Evolutionary conservation across 2,329 filamentous ascomycete genomes (phyloP), one percentile per base, ranked within the genome.

Genomic region (Microcyclosporella mali): DNA sequence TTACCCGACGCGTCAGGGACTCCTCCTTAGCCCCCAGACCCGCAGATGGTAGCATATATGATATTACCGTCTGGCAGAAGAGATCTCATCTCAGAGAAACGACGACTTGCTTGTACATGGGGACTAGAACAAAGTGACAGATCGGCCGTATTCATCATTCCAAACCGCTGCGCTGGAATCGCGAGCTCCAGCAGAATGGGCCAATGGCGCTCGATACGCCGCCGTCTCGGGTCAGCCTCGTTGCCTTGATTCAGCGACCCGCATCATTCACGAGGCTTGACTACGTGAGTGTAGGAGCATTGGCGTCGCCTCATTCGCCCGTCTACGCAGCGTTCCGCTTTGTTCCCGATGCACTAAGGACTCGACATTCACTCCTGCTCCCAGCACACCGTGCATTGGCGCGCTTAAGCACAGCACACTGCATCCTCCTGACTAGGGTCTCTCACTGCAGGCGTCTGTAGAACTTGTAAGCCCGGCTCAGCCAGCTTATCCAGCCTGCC

Each of bases 371-470:
- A 37, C 25, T 40, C 35, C 39, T 35, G 34, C n/a, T 49, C 45
- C 46, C 47, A 45, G 49, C 35, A 17, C 25, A 18, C 36, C 29
- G 46, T 52, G 49, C 49, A 52, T 52, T 50, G 49, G 47, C 43
- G 36, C 44, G 41, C 39, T 17, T 37, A 35, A 40, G 11, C 29
- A 33, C 41, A 4, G 30, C 41, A 44, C 30, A 37, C 37, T 43
- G 36, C 40, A 18, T 40, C 30, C 41, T 27, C 21, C 44, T 45
- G 45, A 29, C 48, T 41, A 41, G 48, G 48, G 36, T 25, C 9
- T 25, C 21, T 25, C 21, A 25, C 41, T 18, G 4, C 12, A 21
- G 6, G 10, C 6, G 29, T 18, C 33, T 34, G 3, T 33, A 33
- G 12, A 29, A 34, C 36, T 40, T 29, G 41, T 43, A 28, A 42